Base-by-base conservation (phyloP, 495 filamentous ascomycete genomes). In the Bombardia bombarda region DNA sequence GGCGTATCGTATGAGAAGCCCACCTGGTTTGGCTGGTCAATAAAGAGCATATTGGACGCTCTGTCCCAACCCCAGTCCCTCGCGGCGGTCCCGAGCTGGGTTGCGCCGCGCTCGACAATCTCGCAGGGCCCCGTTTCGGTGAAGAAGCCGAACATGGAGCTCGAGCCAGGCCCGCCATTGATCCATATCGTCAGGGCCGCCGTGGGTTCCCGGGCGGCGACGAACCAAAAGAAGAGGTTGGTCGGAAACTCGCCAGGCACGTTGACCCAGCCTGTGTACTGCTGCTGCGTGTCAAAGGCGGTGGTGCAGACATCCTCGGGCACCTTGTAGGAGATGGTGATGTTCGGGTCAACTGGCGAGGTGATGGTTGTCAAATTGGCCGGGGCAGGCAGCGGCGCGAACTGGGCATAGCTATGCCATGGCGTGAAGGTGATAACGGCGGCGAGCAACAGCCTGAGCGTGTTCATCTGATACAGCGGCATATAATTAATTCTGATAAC, bases 201-300 rank as follows among this genome's bases (percentile, higher is more conserved):
- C 28, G 77, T 75, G 28, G 66, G 71, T 22, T 78, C 67, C 23
- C 79, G 67, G 0, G 79, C 77, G 48, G 78, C 82, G 46, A 87
- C 74, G 52, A 84, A 87, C 83, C 82, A 86, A 57, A 86, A 87
- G 53, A 85, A 85, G 6, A 78, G 76, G 55, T 86, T 84, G 41
- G 82, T 81, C 17, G 79, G 69, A 52, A 81, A 84, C 16, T 74
- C 56, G 18, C 65, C 65, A 0, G 47, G 65, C 12, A 70, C 55
- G 42, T 63, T 70, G 21, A 72, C 65, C 63, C 72, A 72, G 49
- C 68, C 68, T 5, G 66, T 69, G 48, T 67, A 70, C 44, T 73
- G 79, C 64, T 65, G 69, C 53, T 74, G 79, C 34, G 57, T 68
- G 25, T 70, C 62, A 51, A 80, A 81, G 7, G 62, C 68, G 10